Conservation (phyloP, 805 yeast genomes). For the Hanseniaspora occidentalis region DNA sequence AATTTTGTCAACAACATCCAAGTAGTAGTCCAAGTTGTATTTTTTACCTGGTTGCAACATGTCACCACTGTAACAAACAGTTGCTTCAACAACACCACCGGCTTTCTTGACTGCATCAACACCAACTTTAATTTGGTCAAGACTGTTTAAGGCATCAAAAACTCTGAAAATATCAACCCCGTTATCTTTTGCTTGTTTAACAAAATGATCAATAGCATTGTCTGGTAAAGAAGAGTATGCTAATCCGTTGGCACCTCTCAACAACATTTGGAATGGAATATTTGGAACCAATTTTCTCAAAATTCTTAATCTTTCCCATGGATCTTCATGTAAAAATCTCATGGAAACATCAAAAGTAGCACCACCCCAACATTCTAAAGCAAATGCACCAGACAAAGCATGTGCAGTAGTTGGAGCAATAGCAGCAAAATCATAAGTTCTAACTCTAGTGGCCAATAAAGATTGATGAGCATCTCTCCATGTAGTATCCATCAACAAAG, state of each 20-base stretch:
- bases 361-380: slow-evolving; percentile 99
- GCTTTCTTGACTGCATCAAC: slow-evolving; percentile 96
- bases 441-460: slow-evolving; percentile 88
- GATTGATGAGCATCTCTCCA: slow-evolving; percentile 99
- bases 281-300: slow-evolving; percentile 88
- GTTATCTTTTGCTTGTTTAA: slow-evolving; percentile 81
- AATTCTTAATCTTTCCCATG: slow-evolving; percentile 91
- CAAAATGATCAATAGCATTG: slow-evolving; percentile 96
- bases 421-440: slow-evolving; percentile 82
- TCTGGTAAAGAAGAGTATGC: slow-evolving; percentile 97
- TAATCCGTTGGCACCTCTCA: slow-evolving; percentile 99
- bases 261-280: slow-evolving; percentile 97
- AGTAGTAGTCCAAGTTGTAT: slow-evolving; percentile 84
- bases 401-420: slow-evolving; percentile 92
- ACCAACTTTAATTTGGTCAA: slow-evolving; percentile 95
- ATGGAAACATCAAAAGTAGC: slow-evolving; percentile 98
- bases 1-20: slow-evolving; percentile 67
- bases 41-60: slow-evolving; percentile 94
- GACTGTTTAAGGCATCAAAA: slow-evolving; percentile 92
- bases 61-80: slow-evolving; percentile 97
- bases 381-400: slow-evolving; percentile 82
- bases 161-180: slow-evolving; percentile 98
- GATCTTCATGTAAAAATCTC: slow-evolving; percentile 97
- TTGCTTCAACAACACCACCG: slow-evolving; percentile 98
- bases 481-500: slow-evolving; percentile 93